Percentiles rank a stretch among this genome's conserved stretches.
Evolutionary conservation across 2,329 filamentous ascomycete genomes (phyloP).

Genomic region (Malbranchea zuffiana): DNA sequence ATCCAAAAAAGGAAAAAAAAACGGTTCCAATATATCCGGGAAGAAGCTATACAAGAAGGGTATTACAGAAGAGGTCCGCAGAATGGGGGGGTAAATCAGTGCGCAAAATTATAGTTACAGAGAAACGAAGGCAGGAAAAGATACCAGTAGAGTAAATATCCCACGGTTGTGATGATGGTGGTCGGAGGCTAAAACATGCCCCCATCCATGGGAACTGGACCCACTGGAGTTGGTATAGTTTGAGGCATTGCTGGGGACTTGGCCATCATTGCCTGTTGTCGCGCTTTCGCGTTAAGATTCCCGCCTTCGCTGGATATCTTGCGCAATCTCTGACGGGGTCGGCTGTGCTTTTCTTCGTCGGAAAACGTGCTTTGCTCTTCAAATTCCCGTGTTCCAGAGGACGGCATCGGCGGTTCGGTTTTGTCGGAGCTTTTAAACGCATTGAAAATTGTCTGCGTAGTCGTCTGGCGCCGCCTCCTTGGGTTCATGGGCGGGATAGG

Average conservation of each 20-base stretch:
- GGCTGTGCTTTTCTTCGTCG: conserved; percentile 31
- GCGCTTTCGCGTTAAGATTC: conserved; percentile 36
- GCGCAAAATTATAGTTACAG: too few species aligned
- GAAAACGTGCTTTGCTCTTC: conserved; percentile 36
- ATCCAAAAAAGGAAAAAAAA: too few species aligned
- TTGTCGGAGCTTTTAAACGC: conserved; percentile 29
- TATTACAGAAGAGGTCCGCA: too few species aligned
- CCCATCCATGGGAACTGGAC: conserved; percentile 22
- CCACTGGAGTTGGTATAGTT: conserved; percentile 17
- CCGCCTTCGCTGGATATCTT: conserved; percentile 43
- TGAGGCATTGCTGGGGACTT: conserved; percentile 24
- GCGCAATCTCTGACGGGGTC: conserved; percentile 33
- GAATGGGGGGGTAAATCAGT: too few species aligned
- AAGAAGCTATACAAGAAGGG: too few species aligned
- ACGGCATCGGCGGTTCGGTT: conserved; percentile 21
- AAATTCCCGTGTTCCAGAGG: conserved; percentile 10
- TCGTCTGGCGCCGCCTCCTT: conserved; percentile 42
- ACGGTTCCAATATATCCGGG: too few species aligned
- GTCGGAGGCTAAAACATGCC: conserved; percentile 35
- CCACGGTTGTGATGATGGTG: too few species aligned
- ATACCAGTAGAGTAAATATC: too few species aligned
- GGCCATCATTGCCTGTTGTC: conserved; percentile 29
- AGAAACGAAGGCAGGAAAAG: too few species aligned
- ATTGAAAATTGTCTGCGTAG: conserved; percentile 32
- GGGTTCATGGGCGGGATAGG: conserved; percentile 52